phyloP scores from a whole-genome alignment of 805 yeast species.

The Metschnikowia drakensbergensis region DNA sequence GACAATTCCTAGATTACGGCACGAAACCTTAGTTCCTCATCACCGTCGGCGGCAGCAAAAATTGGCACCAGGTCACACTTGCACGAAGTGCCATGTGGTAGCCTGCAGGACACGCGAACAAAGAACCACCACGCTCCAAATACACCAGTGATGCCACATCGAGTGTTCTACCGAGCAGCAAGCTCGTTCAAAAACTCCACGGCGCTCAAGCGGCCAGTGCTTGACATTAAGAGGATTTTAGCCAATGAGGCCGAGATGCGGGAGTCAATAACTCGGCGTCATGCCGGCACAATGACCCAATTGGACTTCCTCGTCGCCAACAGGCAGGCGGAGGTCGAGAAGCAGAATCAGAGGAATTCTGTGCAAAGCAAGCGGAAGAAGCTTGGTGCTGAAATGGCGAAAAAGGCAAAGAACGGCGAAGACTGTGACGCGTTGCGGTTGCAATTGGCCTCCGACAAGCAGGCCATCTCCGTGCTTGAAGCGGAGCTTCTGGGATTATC shows the following conservation, averaged over 20 bases:
- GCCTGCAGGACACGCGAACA: conserved; percentile 3
- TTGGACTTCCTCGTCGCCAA: conserved; percentile 26
- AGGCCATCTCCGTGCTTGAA: conserved; percentile 26
- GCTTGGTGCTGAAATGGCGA: conserved; percentile 26
- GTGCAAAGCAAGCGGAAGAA: conserved; percentile 27
- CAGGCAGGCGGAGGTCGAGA: conserved; percentile 23
- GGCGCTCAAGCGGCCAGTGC: conserved; percentile 15
- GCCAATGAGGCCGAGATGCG: conserved; percentile 19
- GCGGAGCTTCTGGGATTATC: conserved; percentile 26
- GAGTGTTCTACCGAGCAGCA: conserved; percentile 6
- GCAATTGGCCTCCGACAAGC: conserved; percentile 24
- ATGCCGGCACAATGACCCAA: conserved; percentile 16
- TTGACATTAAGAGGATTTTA: conserved; percentile 15
- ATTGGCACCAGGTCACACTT: too few species aligned
- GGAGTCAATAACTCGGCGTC: conserved; percentile 29
- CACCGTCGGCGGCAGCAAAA: too few species aligned
- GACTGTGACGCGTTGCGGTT: conserved; percentile 10
- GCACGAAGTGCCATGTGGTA: background rate
- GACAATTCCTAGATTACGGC: too few species aligned
- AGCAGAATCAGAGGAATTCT: conserved; percentile 22
- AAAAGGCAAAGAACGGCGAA: conserved; percentile 12
- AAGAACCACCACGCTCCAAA: background rate
- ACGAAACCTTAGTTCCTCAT: too few species aligned
- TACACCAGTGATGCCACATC: background rate
- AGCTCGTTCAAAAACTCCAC: conserved; percentile 19